These are phyloP conservation scores for Chamaecrista fasciculata DNA, from an alignment of 306 rosid genomes.

Conservation along the genomic window DNA sequence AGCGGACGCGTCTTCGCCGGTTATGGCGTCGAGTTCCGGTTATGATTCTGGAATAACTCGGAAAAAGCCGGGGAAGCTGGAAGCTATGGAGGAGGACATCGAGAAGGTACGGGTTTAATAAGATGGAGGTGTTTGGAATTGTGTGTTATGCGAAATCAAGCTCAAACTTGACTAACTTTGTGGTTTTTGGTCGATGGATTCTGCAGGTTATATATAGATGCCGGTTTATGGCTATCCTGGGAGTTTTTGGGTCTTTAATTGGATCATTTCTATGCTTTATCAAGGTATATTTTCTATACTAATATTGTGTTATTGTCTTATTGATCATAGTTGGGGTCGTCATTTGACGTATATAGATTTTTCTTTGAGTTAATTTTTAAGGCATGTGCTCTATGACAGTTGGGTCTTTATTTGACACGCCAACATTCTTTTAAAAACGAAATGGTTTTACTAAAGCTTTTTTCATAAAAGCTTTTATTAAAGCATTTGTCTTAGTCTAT, in stretches of 20 bases:
- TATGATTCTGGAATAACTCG: slow-evolving; percentile 27
- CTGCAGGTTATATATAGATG: slow-evolving; percentile 67
- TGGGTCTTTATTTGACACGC: background rate
- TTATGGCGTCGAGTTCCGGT: slow-evolving; percentile 31
- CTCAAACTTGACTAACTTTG: background rate
- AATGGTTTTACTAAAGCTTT: background rate
- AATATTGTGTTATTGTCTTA: background rate
- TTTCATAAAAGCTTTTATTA: no score
- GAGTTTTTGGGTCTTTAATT: slow-evolving; percentile 81
- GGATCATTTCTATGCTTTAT: slow-evolving; percentile 79
- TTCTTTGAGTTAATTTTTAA: background rate
- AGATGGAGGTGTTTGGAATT: background rate
- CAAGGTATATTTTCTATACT: slow-evolving; percentile 51
- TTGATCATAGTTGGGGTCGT: background rate
- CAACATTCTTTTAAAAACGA: background rate
- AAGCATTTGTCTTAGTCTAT: background rate
- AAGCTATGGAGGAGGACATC: slow-evolving; percentile 50
- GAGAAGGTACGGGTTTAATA: slow-evolving; percentile 48
- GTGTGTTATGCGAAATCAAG: background rate
- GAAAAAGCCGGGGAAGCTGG: slow-evolving; percentile 19
- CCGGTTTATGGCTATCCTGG: slow-evolving; percentile 71
- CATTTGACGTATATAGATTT: background rate
- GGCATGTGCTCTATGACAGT: background rate
- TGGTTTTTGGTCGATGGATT: slow-evolving; percentile 12
- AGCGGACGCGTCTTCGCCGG: slow-evolving; percentile 31